phyloP scores from a whole-genome alignment of 2,329 filamentous ascomycete species.

The Hirsutella thompsonii region DNA sequence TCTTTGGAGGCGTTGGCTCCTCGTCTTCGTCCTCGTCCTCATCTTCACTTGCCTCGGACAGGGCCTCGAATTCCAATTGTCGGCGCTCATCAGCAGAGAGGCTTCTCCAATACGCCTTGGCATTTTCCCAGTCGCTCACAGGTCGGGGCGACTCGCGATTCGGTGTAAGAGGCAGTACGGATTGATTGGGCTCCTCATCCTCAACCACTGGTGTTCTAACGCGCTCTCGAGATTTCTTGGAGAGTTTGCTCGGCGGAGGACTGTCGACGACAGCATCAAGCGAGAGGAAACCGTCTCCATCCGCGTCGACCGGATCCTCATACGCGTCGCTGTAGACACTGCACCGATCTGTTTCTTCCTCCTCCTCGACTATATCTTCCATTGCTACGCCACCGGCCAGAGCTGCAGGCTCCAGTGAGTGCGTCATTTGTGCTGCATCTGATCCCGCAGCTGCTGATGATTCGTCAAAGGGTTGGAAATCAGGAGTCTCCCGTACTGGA shows the following conservation, averaged over 20 bases:
- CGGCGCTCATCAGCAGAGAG: constrained; percentile 49
- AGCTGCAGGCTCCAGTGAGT: constrained; percentile 8
- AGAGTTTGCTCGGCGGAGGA: constrained; percentile 23
- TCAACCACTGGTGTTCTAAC: constrained; percentile 1
- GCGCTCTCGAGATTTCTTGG: constrained; percentile 9
- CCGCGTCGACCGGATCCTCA: constrained; percentile 55
- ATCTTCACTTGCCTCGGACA: constrained; percentile 38
- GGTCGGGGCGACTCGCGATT: constrained; percentile 2
- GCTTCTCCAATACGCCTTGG: constrained; percentile 58
- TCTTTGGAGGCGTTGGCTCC: constrained; percentile 3
- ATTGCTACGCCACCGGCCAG: constrained; percentile 12
- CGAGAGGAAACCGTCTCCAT: constrained; percentile 57
- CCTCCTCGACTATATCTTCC: constrained; percentile 22
- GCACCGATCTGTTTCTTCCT: constrained; percentile 33
- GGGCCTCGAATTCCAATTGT: constrained; percentile 45
- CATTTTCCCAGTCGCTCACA: constrained; percentile 49
- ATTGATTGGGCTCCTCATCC: background rate
- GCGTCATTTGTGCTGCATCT: constrained; percentile 3
- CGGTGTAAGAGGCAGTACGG: background rate
- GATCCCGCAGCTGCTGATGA: background rate
- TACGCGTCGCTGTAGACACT: constrained; percentile 67
- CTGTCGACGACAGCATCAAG: constrained; percentile 59
- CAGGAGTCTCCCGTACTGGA: background rate
- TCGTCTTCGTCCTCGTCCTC: background rate
- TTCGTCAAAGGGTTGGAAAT: constrained; percentile 1